These are phyloP conservation scores for Phyllosticta ampelicida DNA, from an alignment of 2,329 filamentous ascomycete species.

Conservation along the genomic window DNA sequence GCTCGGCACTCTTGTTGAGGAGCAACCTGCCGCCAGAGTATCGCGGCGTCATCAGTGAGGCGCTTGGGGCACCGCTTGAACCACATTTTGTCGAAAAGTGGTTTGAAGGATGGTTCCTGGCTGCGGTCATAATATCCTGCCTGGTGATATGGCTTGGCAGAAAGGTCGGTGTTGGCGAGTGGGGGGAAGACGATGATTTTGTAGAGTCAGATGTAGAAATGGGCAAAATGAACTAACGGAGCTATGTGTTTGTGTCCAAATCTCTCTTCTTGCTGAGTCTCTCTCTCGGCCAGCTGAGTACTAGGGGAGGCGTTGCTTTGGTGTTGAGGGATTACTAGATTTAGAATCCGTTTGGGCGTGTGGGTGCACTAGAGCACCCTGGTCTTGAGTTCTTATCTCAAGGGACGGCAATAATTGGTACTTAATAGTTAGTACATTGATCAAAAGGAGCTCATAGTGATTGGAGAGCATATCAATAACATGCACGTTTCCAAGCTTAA, in stretches of 20 bases:
- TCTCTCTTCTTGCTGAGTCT: no score
- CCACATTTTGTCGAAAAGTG: slow-evolving; percentile 64
- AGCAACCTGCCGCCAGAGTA: slow-evolving; percentile 71
- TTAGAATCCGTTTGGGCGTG: no score
- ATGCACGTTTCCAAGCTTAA: no score
- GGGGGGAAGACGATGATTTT: slow-evolving; percentile 27
- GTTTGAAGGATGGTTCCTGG: slow-evolving; percentile 81
- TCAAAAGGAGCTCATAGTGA: no score
- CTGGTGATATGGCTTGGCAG: slow-evolving; percentile 14
- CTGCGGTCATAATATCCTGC: slow-evolving; percentile 18
- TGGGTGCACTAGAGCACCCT: no score
- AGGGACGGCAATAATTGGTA: no score
- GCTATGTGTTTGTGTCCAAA: background rate
- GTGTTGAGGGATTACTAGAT: background rate
- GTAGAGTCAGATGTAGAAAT: slow-evolving; percentile 52
- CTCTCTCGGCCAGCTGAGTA: no score
- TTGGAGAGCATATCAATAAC: no score
- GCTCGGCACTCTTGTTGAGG: slow-evolving; percentile 62
- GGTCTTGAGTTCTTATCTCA: no score
- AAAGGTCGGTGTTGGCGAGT: slow-evolving; percentile 40
- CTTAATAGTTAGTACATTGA: no score
- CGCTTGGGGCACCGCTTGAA: slow-evolving; percentile 65
- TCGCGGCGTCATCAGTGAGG: slow-evolving; percentile 65
- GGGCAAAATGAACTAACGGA: slow-evolving; percentile 54
- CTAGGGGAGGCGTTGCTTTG: background rate